phyloP scores from a whole-genome alignment of 345 rosid species.

The Eutrema japonicum region DNA sequence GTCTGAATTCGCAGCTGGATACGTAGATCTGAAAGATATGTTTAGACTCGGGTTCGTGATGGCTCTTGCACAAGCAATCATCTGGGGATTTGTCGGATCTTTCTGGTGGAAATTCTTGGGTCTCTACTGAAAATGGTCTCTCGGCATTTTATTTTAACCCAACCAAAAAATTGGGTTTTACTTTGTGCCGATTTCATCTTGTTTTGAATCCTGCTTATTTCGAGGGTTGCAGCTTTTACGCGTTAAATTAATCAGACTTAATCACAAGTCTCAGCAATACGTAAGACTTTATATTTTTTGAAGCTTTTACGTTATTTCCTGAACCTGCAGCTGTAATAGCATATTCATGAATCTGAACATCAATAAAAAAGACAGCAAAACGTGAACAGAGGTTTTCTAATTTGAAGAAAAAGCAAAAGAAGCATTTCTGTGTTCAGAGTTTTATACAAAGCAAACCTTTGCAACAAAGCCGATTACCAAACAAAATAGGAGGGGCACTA shows the following conservation, averaged over 20 bases:
- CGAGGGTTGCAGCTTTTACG: neutral
- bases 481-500: slow-evolving; percentile 12
- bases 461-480: slow-evolving; percentile 34
- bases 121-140: slow-evolving; percentile 57
- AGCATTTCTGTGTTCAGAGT: neutral
- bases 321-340: slow-evolving; percentile 3
- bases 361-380: neutral
- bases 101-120: slow-evolving; percentile 98
- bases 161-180: neutral
- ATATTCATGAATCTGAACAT: neutral
- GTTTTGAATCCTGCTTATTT: neutral
- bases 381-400: neutral
- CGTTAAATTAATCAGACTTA: neutral
- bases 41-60: slow-evolving; percentile 80
- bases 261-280: neutral
- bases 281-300: neutral
- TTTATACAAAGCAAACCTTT: slow-evolving; percentile 41
- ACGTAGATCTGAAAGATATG: slow-evolving; percentile 76
- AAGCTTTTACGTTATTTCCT: neutral
- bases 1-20: slow-evolving; percentile 68
- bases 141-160: too few relatives aligned
- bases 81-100: slow-evolving; percentile 84
- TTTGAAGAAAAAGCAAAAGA: neutral
- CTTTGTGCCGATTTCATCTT: neutral
- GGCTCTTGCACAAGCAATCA: slow-evolving; percentile 67